A percentile compares a stretch with the other conserved stretches of the same genome.
Evolutionary conservation across 2,329 filamentous ascomycete species (phyloP).

Genomic region (Penicillium frequentans): DNA sequence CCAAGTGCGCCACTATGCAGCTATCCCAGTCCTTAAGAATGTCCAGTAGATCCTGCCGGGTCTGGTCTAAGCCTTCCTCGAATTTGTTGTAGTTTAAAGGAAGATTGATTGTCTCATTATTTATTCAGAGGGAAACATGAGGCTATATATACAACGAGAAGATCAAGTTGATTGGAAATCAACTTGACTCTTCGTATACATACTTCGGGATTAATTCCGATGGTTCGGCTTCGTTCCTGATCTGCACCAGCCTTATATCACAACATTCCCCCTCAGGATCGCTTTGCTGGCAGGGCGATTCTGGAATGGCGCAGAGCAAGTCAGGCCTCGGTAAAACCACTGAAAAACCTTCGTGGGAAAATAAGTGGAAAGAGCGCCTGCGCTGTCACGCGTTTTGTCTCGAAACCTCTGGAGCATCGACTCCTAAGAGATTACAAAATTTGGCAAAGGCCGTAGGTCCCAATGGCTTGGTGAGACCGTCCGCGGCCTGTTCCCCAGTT

Average conservation of each 20-base stretch:
- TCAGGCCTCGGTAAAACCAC: constrained; percentile 12
- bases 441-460: no score
- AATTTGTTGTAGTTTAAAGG: no score
- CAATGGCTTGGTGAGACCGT: not conserved
- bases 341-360: constrained; percentile 5
- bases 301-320: constrained; percentile 2
- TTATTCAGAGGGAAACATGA: no score
- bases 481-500: not conserved
- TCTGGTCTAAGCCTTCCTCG: no score
- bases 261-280: constrained; percentile 6
- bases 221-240: constrained; percentile 1
- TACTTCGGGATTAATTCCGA: constrained; percentile 4
- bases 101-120: no score
- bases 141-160: no score
- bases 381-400: not conserved
- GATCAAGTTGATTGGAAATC: not conserved
- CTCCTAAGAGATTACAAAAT: no score
- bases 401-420: not conserved
- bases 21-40: no score
- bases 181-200: constrained; percentile 4
- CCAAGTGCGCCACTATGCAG: no score
- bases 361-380: constrained; percentile 7
- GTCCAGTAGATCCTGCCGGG: no score
- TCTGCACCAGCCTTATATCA: constrained; percentile 5
- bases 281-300: constrained; percentile 4